Evolutionary conservation across 2,329 filamentous ascomycete genomes (phyloP).

Genomic region (Xylariomycetidae sp.): DNA sequence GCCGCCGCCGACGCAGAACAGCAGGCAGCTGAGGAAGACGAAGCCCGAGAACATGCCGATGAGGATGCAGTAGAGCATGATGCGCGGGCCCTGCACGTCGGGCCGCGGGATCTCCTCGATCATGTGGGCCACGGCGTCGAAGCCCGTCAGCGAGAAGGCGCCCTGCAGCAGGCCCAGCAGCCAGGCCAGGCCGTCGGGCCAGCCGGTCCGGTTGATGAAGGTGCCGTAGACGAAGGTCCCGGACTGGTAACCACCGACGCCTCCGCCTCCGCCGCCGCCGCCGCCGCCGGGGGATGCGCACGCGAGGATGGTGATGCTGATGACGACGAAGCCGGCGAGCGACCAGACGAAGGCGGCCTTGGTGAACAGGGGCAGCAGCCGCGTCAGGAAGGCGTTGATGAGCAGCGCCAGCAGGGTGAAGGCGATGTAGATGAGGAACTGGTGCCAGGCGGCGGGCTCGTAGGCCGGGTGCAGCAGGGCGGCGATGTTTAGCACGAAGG

Average conservation of each 20-base stretch:
- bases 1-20: constrained; percentile 59
- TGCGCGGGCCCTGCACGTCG: constrained; percentile 19
- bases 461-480: constrained; percentile 56
- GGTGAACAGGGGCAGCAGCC: constrained; percentile 59
- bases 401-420: constrained; percentile 57
- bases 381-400: constrained; percentile 62
- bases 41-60: constrained; percentile 61
- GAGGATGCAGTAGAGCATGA: constrained; percentile 49
- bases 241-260: too few relatives aligned
- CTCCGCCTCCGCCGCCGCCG: too few relatives aligned
- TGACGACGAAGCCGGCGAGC: constrained; percentile 62
- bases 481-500: constrained; percentile 63
- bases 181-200: constrained; percentile 64
- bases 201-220: constrained; percentile 65
- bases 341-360: constrained; percentile 69
- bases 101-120: constrained; percentile 55
- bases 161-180: constrained; percentile 50
- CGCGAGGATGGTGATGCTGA: constrained; percentile 64
- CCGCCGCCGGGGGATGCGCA: constrained; percentile 61
- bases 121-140: constrained; percentile 51
- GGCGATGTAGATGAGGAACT: constrained; percentile 67
- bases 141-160: constrained; percentile 45
- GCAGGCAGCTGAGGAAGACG: constrained; percentile 56
- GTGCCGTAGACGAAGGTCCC: constrained; percentile 61
- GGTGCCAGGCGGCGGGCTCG: constrained; percentile 59